Evolutionary conservation across 768 basidiomycete genomes (phyloP), one percentile per base, ranked within the genome.

Genomic region (Pisolithus orientalis): DNA sequence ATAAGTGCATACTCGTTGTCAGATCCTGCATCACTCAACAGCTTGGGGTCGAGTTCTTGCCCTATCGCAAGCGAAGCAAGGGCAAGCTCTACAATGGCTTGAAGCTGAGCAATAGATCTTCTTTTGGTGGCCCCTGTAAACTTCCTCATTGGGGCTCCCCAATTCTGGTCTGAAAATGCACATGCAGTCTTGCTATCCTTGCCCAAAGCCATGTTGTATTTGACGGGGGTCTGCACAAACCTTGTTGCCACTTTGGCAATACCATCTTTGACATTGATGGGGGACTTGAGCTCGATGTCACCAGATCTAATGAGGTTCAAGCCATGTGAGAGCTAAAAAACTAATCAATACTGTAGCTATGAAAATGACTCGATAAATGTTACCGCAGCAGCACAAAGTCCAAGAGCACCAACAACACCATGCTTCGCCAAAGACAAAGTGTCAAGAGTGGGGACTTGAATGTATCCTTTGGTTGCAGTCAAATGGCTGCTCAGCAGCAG

Each of bases 161-260:
- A 57, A 34, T 53, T 57, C 38, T 57, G 52, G 16, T 14, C 25
- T 1, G 40, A 53, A n/a, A 57, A 57, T 27, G 46, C 27, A 8
- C 28, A 21, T 17, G 16, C 39, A 17, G 50, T 51, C 8, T n/a
- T 49, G 16, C 51, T 53, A 32, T 52, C 55, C 38, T 49, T 52
- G 10, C 49, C 45, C 10, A 45, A 53, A 7, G 42, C 39, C 38
- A 53, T n/a, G 25, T 54, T 57, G 49, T 54, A 27, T 24, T 13
- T 37, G 13, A 25, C 21, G 17, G 32, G 29, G 3, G 32, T 24
- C 17, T 17, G 31, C 27, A 48, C 6, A 37, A 29, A 9, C 29
- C 32, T 48, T 11, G 21, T 48, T 37, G 32, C 28, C 32, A 48
- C 3, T 32, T 48, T 48, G 3, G 32, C 3, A 29, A 44, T 44